Evolutionary conservation across 495 filamentous ascomycete genomes (phyloP).

Genomic region (Cercophora newfieldiana): DNA sequence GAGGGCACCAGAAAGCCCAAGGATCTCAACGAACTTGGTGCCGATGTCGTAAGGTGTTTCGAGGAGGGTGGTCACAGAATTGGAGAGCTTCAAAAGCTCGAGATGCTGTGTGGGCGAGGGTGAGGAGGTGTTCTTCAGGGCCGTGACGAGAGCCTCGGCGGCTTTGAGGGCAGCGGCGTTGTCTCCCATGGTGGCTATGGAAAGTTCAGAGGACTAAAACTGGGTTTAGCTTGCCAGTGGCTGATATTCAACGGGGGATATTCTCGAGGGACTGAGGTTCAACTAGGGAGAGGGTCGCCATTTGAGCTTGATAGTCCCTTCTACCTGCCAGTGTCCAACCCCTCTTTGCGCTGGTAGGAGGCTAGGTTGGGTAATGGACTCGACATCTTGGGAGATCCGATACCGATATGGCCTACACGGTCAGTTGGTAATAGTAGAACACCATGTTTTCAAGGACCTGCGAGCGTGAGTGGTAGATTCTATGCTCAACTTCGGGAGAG

Average conservation of each 20-base stretch:
- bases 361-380: neutral
- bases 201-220: neutral
- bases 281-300: too few relatives aligned
- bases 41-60: constrained; percentile 31
- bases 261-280: too few relatives aligned
- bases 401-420: neutral
- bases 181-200: constrained; percentile 17
- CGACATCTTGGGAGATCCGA: neutral
- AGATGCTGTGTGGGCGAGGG: constrained; percentile 22
- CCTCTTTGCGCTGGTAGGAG: too few relatives aligned
- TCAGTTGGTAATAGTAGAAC: neutral
- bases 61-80: constrained; percentile 21
- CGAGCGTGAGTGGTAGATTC: neutral
- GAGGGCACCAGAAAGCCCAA: constrained; percentile 21
- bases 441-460: neutral
- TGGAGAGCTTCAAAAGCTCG: constrained; percentile 23
- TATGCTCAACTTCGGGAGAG: neutral
- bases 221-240: too few relatives aligned
- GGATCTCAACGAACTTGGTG: constrained; percentile 22
- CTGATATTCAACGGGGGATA: too few relatives aligned
- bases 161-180: constrained; percentile 23
- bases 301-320: too few relatives aligned
- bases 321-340: too few relatives aligned
- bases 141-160: constrained; percentile 32
- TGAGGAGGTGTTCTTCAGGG: constrained; percentile 23